Percentiles rank a stretch among this genome's conserved stretches.
These are phyloP conservation scores for Misopates orontium DNA, from an alignment of 257 asterid genomes.

Conservation along the genomic window DNA sequence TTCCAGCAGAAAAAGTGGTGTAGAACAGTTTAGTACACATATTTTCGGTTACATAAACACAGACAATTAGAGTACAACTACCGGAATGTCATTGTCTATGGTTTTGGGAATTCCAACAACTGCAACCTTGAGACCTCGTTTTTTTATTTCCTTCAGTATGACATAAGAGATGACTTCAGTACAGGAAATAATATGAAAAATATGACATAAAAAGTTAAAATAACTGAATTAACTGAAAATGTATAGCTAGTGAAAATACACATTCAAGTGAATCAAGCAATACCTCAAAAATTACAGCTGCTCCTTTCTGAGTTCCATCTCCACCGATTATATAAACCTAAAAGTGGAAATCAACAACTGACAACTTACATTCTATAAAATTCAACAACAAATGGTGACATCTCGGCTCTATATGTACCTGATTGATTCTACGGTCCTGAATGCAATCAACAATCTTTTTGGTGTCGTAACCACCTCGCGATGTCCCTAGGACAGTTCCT, in stretches of 20 bases:
- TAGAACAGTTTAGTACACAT: background rate
- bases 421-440: slow-evolving; percentile 93
- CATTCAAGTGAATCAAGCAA: background rate
- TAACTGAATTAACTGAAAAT: background rate
- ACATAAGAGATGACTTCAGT: background rate
- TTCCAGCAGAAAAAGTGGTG: slow-evolving; percentile 12
- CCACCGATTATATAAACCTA: slow-evolving; percentile 95
- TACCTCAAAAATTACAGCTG: slow-evolving; percentile 90
- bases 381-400: background rate
- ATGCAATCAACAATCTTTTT: slow-evolving; percentile 91
- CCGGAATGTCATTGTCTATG: slow-evolving; percentile 92
- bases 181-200: background rate
- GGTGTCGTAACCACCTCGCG: slow-evolving; percentile 78
- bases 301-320: slow-evolving; percentile 95
- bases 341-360: background rate
- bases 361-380: background rate
- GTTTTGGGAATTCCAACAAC: slow-evolving; percentile 91
- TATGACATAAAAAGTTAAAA: background rate
- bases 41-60: background rate
- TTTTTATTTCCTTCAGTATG: slow-evolving; percentile 68
- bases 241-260: background rate
- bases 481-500: slow-evolving; percentile 84
- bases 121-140: slow-evolving; percentile 81
- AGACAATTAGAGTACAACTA: slow-evolving; percentile 25
- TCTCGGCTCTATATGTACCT: slow-evolving; percentile 36